These are phyloP conservation scores for Neonectria ditissima DNA, from an alignment of 2,329 filamentous ascomycete species.

Conservation along the genomic window DNA sequence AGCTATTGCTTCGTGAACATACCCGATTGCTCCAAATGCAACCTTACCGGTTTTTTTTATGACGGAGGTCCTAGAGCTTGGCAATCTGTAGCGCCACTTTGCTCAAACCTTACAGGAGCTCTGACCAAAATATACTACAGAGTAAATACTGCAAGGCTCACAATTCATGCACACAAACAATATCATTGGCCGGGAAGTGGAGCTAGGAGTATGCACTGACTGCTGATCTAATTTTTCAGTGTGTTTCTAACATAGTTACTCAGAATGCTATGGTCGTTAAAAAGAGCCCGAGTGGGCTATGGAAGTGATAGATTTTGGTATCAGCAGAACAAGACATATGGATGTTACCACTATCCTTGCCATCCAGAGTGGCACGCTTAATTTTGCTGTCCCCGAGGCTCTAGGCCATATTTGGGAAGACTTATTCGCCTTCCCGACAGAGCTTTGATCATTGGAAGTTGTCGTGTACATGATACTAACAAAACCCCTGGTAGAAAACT, in stretches of 20 bases:
- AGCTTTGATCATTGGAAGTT: conserved; percentile 6
- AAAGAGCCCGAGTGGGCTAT: conserved; percentile 7
- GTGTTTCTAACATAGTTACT: neutral
- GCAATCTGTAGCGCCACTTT: conserved; percentile 1
- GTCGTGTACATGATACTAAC: conserved; percentile 2
- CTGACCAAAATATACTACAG: neutral
- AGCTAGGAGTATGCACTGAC: neutral
- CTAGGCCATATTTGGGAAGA: neutral
- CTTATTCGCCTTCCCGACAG: neutral
- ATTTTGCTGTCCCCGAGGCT: neutral
- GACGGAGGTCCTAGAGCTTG: conserved; percentile 12
- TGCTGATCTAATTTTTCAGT: neutral
- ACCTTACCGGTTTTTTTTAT: conserved; percentile 3
- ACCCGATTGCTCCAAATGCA: neutral
- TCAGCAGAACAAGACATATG: conserved; percentile 11
- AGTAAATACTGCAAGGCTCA: conserved; percentile 5
- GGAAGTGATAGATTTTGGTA: conserved; percentile 15
- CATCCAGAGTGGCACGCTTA: neutral
- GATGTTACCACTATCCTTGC: neutral
- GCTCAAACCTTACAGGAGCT: neutral
- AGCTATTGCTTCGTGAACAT: conserved; percentile 6
- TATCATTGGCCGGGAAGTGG: conserved; percentile 7
- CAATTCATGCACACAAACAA: conserved; percentile 9
- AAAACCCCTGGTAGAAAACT: neutral
- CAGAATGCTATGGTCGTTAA: conserved; percentile 16